Percentiles rank a stretch among this genome's conserved stretches.
phyloP scores from a whole-genome alignment of 306 rosid species.

The Lablab purpureus region DNA sequence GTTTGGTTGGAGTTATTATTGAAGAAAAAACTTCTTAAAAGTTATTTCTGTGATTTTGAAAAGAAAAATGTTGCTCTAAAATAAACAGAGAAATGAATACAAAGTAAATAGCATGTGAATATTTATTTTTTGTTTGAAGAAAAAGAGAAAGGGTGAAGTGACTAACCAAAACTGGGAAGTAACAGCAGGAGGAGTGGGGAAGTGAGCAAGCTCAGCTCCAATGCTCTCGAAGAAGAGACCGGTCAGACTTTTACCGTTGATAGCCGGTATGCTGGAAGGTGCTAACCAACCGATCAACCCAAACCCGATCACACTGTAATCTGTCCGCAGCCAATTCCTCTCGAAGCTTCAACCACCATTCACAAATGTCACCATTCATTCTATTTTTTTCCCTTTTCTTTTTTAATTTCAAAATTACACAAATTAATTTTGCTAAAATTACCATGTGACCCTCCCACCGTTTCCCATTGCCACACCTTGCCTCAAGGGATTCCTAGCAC shows the following conservation, averaged over 20 bases:
- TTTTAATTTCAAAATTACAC: background rate
- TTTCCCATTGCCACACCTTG: constrained; percentile 63
- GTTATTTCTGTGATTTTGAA: too few relatives aligned
- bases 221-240: constrained; percentile 95
- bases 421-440: constrained; percentile 22
- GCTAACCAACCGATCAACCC: constrained; percentile 95
- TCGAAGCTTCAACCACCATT: constrained; percentile 56
- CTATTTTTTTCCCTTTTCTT: background rate
- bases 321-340: constrained; percentile 87
- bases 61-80: too few relatives aligned
- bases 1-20: background rate
- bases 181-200: constrained; percentile 90
- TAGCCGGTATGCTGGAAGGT: constrained; percentile 89
- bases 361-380: constrained; percentile 21
- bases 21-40: background rate
- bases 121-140: too few relatives aligned
- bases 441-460: constrained; percentile 76
- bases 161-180: constrained; percentile 80
- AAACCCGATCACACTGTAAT: constrained; percentile 88
- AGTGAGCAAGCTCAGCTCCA: constrained; percentile 91
- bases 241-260: constrained; percentile 83
- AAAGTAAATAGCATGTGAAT: too few relatives aligned
- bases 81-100: too few relatives aligned
- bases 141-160: too few relatives aligned
- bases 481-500: constrained; percentile 67